These are phyloP conservation scores for Malania oleifera DNA, from an alignment of 164 flowering plant species.

Conservation along the genomic window DNA sequence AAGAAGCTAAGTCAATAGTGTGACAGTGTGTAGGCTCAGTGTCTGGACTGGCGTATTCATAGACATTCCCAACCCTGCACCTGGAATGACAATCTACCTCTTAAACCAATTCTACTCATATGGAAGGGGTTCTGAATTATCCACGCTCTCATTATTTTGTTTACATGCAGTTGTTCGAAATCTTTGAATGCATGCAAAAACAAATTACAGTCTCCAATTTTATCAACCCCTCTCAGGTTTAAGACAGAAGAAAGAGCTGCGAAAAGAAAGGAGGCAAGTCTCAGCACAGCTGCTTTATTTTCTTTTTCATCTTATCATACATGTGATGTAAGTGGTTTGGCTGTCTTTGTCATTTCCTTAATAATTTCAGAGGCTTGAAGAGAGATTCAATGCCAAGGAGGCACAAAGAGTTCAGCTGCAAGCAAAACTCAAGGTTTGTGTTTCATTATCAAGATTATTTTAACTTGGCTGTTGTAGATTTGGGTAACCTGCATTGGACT, in stretches of 20 bases:
- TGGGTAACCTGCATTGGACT: neutral
- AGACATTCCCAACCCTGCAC: too few relatives aligned
- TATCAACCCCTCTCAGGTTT: constrained; percentile 37
- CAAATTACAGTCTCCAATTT: constrained; percentile 36
- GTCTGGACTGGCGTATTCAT: too few relatives aligned
- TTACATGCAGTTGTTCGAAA: constrained; percentile 32
- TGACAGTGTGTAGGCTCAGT: too few relatives aligned
- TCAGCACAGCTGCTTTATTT: neutral
- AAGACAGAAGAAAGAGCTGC: constrained; percentile 65
- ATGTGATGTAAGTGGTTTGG: neutral
- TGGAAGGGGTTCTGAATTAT: neutral
- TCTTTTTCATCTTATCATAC: neutral
- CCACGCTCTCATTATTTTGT: constrained; percentile 1
- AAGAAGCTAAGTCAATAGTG: too few relatives aligned
- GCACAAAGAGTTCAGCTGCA: constrained; percentile 24
- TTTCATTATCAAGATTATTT: neutral
- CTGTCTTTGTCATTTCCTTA: neutral
- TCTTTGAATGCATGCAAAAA: constrained; percentile 35
- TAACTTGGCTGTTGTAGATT: neutral
- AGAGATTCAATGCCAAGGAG: constrained; percentile 30
- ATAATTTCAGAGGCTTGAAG: constrained; percentile 47
- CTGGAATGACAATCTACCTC: too few relatives aligned
- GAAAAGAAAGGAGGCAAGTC: constrained; percentile 55
- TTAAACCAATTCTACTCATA: too few relatives aligned
- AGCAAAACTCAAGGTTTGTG: constrained; percentile 24